Evolutionary conservation across 1,284 basidiomycete genomes (phyloP).

Genomic region (Polyporus tsugae): DNA sequence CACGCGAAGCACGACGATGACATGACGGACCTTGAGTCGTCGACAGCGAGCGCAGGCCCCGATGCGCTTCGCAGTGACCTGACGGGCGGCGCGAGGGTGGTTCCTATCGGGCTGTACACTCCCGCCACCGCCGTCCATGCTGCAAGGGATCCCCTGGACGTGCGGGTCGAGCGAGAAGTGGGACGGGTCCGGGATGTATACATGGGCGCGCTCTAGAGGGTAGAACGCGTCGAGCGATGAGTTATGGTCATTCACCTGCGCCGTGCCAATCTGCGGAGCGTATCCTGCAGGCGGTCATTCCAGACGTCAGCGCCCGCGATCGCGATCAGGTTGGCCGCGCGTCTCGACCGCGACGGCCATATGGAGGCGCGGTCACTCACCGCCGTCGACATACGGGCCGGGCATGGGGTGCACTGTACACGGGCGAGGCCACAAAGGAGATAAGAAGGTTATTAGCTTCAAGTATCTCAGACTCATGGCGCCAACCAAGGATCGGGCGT

Average conservation of each 20-base stretch:
- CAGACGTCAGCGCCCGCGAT: background rate
- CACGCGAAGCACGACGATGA: background rate
- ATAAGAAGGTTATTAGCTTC: slow-evolving; percentile 15
- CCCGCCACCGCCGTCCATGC: slow-evolving; percentile 17
- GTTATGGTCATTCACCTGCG: slow-evolving; percentile 21
- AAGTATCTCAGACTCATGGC: slow-evolving; percentile 3
- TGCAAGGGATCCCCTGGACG: slow-evolving; percentile 14
- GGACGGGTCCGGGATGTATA: slow-evolving; percentile 27
- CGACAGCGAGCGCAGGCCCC: slow-evolving; percentile 46
- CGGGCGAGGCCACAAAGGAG: background rate
- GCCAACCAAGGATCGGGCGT: background rate
- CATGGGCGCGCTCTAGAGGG: slow-evolving; percentile 15
- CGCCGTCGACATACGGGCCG: slow-evolving; percentile 26
- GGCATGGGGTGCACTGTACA: slow-evolving; percentile 24
- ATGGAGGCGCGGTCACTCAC: slow-evolving; percentile 19
- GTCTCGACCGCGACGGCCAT: slow-evolving; percentile 1
- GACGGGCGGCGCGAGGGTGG: slow-evolving; percentile 22
- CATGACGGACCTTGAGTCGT: slow-evolving; percentile 40
- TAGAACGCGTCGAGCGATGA: slow-evolving; percentile 23
- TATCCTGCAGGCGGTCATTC: slow-evolving; percentile 19
- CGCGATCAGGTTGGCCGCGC: too few relatives aligned
- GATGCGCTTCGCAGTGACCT: slow-evolving; percentile 27
- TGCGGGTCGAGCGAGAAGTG: slow-evolving; percentile 26
- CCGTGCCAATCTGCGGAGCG: slow-evolving; percentile 27
- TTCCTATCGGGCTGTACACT: slow-evolving; percentile 25